A percentile compares a stretch with the other conserved stretches of the same genome.
Conservation (phyloP, 176 grass and related monocot species). For the Puya raimondii region DNA sequence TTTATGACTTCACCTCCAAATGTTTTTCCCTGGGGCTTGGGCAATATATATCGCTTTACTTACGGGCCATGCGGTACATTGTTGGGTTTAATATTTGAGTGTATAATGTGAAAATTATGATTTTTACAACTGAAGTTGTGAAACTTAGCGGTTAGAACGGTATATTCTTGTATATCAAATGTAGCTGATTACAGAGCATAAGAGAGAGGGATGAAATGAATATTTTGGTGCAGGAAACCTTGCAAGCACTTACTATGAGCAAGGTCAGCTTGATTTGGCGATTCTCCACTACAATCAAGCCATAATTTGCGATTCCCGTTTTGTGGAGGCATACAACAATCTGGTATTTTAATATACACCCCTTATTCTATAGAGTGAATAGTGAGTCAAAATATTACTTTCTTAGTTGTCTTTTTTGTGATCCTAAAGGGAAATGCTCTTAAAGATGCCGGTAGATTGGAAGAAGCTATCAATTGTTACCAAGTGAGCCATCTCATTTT, state of each 20-base stretch:
- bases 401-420: constrained; percentile 10
- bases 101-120: no score
- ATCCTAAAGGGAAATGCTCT: constrained; percentile 70
- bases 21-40: background rate
- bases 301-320: constrained; percentile 59
- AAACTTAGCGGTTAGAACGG: no score
- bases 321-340: constrained; percentile 82
- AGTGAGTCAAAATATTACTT: constrained; percentile 12
- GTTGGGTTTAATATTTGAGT: no score
- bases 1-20: background rate
- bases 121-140: no score
- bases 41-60: no score
- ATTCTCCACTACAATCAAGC: constrained; percentile 77
- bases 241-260: constrained; percentile 74
- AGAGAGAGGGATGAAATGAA: no score
- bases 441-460: constrained; percentile 86
- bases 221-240: constrained; percentile 86
- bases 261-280: constrained; percentile 85
- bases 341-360: constrained; percentile 33
- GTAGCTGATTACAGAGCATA: no score
- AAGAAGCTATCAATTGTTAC: constrained; percentile 83
- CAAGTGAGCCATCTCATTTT: constrained; percentile 35
- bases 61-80: no score
- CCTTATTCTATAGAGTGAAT: constrained; percentile 1
- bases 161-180: no score